Evolutionary conservation across 129 eudicot species (phyloP).

Genomic region (Gnaphalium uliginosum): DNA sequence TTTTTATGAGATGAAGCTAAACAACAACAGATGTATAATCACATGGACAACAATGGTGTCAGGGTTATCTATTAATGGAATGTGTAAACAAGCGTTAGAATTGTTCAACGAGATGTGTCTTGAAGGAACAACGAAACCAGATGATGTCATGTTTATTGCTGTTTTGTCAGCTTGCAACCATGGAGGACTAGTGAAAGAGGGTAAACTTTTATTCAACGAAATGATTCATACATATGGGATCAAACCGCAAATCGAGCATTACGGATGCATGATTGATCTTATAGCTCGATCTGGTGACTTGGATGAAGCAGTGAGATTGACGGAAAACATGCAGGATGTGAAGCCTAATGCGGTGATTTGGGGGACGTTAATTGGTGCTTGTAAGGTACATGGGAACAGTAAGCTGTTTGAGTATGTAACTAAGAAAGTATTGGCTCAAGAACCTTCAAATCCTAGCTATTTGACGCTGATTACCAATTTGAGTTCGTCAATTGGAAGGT

Average conservation of each 20-base stretch:
- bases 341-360: constrained; percentile 58
- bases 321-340: constrained; percentile 48
- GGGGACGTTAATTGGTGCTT: constrained; percentile 58
- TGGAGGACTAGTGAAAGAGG: constrained; percentile 63
- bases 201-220: constrained; percentile 43
- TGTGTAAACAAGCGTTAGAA: constrained; percentile 50
- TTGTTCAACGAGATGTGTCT: constrained; percentile 44
- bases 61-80: constrained; percentile 52
- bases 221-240: constrained; percentile 42
- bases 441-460: constrained; percentile 49
- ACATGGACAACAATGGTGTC: constrained; percentile 74
- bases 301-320: constrained; percentile 49
- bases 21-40: constrained; percentile 42
- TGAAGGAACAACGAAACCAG: constrained; percentile 46
- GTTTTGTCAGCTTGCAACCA: constrained; percentile 67
- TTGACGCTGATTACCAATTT: constrained; percentile 50
- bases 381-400: constrained; percentile 50
- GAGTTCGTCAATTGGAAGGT: constrained; percentile 53
- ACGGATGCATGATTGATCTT: constrained; percentile 68
- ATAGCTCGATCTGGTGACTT: constrained; percentile 57
- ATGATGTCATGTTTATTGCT: constrained; percentile 59
- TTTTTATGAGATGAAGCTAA: constrained; percentile 33
- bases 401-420: constrained; percentile 50
- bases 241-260: constrained; percentile 61
- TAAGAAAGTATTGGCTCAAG: constrained; percentile 44